Evolutionary conservation across 441 rosid species (phyloP).

Genomic region (Pelargonium australe): DNA sequence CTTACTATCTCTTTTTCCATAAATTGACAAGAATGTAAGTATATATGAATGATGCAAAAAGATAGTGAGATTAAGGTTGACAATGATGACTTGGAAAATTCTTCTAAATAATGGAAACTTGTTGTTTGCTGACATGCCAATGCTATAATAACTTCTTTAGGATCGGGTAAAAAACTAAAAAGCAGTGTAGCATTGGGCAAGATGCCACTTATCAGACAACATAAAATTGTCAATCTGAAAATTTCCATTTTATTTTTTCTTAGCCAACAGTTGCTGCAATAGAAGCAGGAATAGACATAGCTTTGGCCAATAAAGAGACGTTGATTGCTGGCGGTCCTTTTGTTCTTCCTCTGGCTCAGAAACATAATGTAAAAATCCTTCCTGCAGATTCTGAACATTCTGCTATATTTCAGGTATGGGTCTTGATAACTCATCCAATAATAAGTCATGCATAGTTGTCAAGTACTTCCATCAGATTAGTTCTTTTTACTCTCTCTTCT

Average conservation of each 20-base stretch:
- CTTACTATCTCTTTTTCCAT: not conserved
- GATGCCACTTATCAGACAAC: constrained; percentile 7
- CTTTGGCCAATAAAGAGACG: constrained; percentile 93
- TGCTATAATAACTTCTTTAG: not conserved
- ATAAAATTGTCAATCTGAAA: constrained; percentile 10
- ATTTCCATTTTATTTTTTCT: constrained; percentile 6
- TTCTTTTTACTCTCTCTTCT: not conserved
- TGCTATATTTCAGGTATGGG: constrained; percentile 79
- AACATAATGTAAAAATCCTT: constrained; percentile 81
- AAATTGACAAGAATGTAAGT: not conserved
- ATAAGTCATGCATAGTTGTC: constrained; percentile 23
- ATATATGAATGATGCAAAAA: not conserved
- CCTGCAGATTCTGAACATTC: constrained; percentile 97
- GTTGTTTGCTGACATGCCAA: not conserved
- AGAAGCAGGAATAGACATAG: constrained; percentile 90
- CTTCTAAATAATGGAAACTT: not conserved
- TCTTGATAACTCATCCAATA: constrained; percentile 45
- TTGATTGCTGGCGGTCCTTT: constrained; percentile 93
- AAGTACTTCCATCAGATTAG: not conserved
- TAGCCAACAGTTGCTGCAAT: constrained; percentile 97
- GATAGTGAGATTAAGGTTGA: not conserved
- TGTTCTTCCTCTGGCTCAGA: constrained; percentile 87
- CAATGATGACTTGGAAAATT: not conserved
- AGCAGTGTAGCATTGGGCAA: not conserved
- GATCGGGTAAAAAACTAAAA: not conserved